Evolutionary conservation across 768 basidiomycete species (phyloP), one percentile per base, ranked within the genome.

Genomic region (Polyporus arcularius): DNA sequence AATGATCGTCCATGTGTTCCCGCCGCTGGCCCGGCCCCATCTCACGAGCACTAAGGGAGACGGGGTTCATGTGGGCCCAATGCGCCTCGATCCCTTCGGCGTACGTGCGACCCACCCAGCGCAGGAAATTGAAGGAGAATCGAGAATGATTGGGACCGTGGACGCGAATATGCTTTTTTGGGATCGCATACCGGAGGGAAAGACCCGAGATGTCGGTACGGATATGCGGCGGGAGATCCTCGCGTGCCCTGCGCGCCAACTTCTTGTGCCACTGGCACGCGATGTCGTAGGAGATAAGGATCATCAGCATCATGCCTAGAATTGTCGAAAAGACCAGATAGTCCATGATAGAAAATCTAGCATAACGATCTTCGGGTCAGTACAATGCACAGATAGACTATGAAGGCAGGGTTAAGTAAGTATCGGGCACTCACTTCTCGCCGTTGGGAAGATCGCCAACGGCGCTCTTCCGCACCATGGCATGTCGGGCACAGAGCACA

Each of bases 111-210:
- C 64, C 71, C 8, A 58, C 55, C 5, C 48, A 30, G 0, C 31
- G 48, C 6, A 66, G 46, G 40, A 63, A 68, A 46, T 75, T 76
- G 41, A 76, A 63, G 0, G 71, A 76, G 57, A 49, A 76, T 0
- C 40, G 39, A 4, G 67, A 59, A 21, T 73, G 74, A 2, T 69
- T 55, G 2, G 31, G 21, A 14, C 70, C 58, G 43, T 78, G 76
- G 18, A 67, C 70, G 4, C 56, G 60, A 21, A 73, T 55, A 56
- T 78, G 76, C 4, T 75, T 66, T 55, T 77, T 77, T 1, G 72
- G 74, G 31, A 78, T 59, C 6, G 54, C 53, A n/a, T 32, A 67
- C 7, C 59, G 32, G 26, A 70, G n/a, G n/a, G n/a, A n/a, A n/a
- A n/a, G 4, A 16, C 10, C 30, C 9, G 40, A n/a, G n/a, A 65